Base-by-base conservation (phyloP, 2,329 filamentous ascomycete genomes). In the Sporothrix dimorphospora region DNA sequence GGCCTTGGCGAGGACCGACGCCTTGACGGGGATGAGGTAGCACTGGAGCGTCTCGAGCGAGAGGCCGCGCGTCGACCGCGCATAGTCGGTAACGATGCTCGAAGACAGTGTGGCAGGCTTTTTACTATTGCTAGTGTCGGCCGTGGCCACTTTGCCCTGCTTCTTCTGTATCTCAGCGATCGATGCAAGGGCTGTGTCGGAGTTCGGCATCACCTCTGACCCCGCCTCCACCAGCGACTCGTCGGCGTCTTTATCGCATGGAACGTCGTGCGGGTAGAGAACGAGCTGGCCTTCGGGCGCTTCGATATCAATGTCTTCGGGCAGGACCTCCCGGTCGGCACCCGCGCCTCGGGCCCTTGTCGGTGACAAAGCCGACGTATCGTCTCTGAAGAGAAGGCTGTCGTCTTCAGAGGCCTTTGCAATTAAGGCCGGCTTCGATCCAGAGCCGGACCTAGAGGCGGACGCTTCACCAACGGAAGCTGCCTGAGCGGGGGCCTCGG, bases 21-120 rank as follows among this genome's bases (percentile, higher is more conserved):
- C 83, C 77, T 87, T 89, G 75, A 89, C 82, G 0, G 89, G 89
- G 45, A 92, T 84, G 42, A 89, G 82, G 75, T 89, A 83, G 34
- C 91, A 82, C 71, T 83, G 83, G 21, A 92, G 81, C 1, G 82
- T 83, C 68, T 86, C 80, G 1, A 92, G 81, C 1, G 85, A 81
- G 14, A 91, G 80, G 1, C 90, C 90, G 75, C 90, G 83, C 1
- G 87, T 90, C 3, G 82, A 79, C 42, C 87, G 84, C 53, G 88
- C 79, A 77, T 91, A 92, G 19, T 87, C 85, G 47, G 79, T 82
- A 68, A 85, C 83, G 67, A 75, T 14, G 12, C 45, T 12, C 9
- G 61, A 66, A 30, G 65, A 5, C 4, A 12, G 6, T 4, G 65
- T 4, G 34, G 34, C 45, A 6, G 65, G 45, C 45, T 24, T 74